Percentiles rank a stretch among this genome's conserved stretches.
phyloP scores from a whole-genome alignment of 2,329 filamentous ascomycete genomes.

The Penicillium sp. region DNA sequence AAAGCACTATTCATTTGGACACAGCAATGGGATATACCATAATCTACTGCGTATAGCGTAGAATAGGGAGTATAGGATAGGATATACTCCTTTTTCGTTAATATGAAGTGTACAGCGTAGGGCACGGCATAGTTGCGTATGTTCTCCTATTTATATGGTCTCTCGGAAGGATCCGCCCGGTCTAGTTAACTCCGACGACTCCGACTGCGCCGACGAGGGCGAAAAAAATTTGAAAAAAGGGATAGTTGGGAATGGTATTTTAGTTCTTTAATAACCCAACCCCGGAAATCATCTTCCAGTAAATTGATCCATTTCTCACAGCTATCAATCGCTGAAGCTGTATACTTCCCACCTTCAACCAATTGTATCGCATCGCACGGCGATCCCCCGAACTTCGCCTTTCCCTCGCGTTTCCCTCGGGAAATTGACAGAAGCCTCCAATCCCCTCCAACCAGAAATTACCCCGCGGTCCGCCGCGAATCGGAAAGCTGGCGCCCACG shows the following conservation, averaged over 20 bases:
- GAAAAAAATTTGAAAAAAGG: neutral
- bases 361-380: conserved; percentile 11
- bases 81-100: neutral
- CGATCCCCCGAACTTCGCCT: conserved; percentile 24
- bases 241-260: neutral
- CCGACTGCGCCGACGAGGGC: conserved; percentile 3
- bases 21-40: neutral
- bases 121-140: neutral
- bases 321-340: neutral
- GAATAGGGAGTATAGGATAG: too few relatives aligned
- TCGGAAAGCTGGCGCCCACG: conserved; percentile 47
- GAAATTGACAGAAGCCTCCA: conserved; percentile 18
- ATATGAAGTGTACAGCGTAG: conserved; percentile 15
- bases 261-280: conserved; percentile 3
- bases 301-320: neutral
- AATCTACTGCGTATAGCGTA: too few relatives aligned
- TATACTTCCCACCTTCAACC: conserved; percentile 5
- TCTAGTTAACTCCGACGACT: neutral
- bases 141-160: too few relatives aligned
- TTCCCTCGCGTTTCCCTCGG: conserved; percentile 20
- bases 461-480: conserved; percentile 32
- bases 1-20: neutral
- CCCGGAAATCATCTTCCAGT: neutral
- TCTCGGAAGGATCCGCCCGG: conserved; percentile 18
- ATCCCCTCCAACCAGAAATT: conserved; percentile 7